Evolutionary conservation across 331 rosid species (phyloP).

Genomic region (Cydonia oblonga): DNA sequence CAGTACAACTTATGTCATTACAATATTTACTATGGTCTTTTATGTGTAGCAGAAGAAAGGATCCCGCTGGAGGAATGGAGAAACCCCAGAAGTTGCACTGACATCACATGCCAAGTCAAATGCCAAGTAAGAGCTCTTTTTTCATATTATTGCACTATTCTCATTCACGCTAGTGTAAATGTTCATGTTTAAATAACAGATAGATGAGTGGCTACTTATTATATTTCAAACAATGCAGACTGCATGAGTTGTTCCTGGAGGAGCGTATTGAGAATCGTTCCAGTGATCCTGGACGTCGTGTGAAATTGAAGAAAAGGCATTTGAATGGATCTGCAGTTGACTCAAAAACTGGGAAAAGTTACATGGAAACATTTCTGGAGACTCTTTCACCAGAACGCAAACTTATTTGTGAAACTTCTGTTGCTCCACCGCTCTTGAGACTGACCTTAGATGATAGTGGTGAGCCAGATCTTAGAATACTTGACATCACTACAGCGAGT

Average conservation of each 20-base stretch:
- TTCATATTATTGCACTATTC: slow-evolving; percentile 17
- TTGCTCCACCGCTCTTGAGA: slow-evolving; percentile 27
- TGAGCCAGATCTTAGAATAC: slow-evolving; percentile 61
- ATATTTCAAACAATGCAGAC: slow-evolving; percentile 38
- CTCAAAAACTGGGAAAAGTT: slow-evolving; percentile 52
- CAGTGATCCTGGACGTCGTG: slow-evolving; percentile 61
- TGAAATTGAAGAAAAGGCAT: slow-evolving; percentile 69
- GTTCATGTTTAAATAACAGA: slow-evolving; percentile 7
- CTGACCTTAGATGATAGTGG: slow-evolving; percentile 27
- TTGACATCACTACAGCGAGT: slow-evolving; percentile 52
- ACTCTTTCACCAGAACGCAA: slow-evolving; percentile 47
- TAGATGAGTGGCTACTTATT: slow-evolving; percentile 17
- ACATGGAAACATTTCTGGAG: slow-evolving; percentile 70
- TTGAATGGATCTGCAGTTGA: slow-evolving; percentile 51
- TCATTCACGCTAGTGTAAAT: slow-evolving; percentile 10
- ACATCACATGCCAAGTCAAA: slow-evolving; percentile 60
- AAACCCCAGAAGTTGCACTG: slow-evolving; percentile 39
- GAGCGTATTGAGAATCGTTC: slow-evolving; percentile 71
- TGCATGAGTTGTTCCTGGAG: slow-evolving; percentile 77
- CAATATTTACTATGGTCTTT: slow-evolving; percentile 3
- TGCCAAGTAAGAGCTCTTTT: slow-evolving; percentile 48
- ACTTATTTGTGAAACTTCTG: slow-evolving; percentile 47
- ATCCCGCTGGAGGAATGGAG: slow-evolving; percentile 54
- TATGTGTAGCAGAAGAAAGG: slow-evolving; percentile 53
- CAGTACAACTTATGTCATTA: slow-evolving; percentile 2